Evolutionary conservation across 192 early-diverging fungal species (phyloP), one percentile per base, ranked within the genome.

Genomic region (Chytriomyces hyalinus): DNA sequence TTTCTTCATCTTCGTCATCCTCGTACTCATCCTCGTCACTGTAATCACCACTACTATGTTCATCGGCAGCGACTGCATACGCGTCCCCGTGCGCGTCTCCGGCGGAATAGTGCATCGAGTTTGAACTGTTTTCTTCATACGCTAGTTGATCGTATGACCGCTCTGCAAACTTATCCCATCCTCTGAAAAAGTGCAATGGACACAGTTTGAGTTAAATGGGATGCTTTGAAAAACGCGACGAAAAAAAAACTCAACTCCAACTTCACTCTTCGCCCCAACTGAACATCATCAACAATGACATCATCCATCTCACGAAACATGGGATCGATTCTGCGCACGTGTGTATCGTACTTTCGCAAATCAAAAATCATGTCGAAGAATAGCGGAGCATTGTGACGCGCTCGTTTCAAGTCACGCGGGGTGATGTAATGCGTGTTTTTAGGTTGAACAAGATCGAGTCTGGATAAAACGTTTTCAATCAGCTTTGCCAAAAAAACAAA

Each of bases 281-380:
- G 36, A 36, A 36, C 51, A 5, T 85, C 78, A 24, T 77, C 69
- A 17, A 80, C 73, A 49, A 70, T 81, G 57, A 90, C 71, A 63
- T 90, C 87, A 72, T 90, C 88, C 63, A 75, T 65, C 62, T 90
- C 89, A 17, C 89, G 77, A 70, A 89, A 90, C 46, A 47, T 46
- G 17, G 88, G 89, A 62, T 90, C 88, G 44, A 88, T 84, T 53
- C 88, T 64, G 10, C 86, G 80, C 5, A 87, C 59, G 69, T 90
- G 79, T 26, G 72, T 59, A 47, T 90, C 89, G 76, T 90, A 90
- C 59, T 84, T 83, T 6, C 85, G 77, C n/a, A 89, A 61, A 73
- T 90, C 88, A 78, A 90, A 90, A 6, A 90, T 15, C 83, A 90
- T 86, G 70, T 90, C 88, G 70, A 90, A 90, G 48, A 90, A 83